Evolutionary conservation across 495 filamentous ascomycete species (phyloP).

Genomic region (Immersiella caudata): DNA sequence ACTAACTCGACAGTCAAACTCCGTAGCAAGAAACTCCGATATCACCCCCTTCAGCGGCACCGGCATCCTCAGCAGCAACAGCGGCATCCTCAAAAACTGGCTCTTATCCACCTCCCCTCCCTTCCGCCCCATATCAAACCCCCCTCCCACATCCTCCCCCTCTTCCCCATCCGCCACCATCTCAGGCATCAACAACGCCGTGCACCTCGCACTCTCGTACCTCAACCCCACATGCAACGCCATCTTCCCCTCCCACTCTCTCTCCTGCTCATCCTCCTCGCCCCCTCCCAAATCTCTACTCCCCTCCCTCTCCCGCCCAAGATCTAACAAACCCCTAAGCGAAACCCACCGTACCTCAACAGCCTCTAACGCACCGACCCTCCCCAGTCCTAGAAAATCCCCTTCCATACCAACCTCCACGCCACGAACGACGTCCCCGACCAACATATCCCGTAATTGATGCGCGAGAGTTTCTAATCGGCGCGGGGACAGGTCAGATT

Average conservation of each 20-base stretch:
- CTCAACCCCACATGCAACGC: slow-evolving; percentile 40
- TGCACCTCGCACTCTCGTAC: slow-evolving; percentile 46
- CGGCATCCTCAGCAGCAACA: slow-evolving; percentile 52
- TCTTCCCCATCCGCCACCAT: slow-evolving; percentile 16
- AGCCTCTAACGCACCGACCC: slow-evolving; percentile 42
- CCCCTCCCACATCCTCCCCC: background rate
- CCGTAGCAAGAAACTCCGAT: slow-evolving; percentile 46
- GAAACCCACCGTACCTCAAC: slow-evolving; percentile 41
- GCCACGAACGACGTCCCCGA: slow-evolving; percentile 53
- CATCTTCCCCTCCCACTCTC: slow-evolving; percentile 8
- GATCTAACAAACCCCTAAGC: slow-evolving; percentile 28
- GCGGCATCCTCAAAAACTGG: slow-evolving; percentile 43
- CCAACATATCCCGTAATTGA: slow-evolving; percentile 46
- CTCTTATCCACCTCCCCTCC: slow-evolving; percentile 10
- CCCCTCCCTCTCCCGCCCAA: slow-evolving; percentile 1
- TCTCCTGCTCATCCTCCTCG: no score
- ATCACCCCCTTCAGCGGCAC: slow-evolving; percentile 43
- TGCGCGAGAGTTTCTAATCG: slow-evolving; percentile 41
- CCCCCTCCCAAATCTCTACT: slow-evolving; percentile 11
- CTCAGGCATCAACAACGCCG: slow-evolving; percentile 44
- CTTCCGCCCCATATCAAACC: slow-evolving; percentile 14
- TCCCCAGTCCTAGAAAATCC: slow-evolving; percentile 32
- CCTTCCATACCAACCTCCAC: slow-evolving; percentile 43
- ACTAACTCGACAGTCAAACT: slow-evolving; percentile 53
- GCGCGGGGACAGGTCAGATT: slow-evolving; percentile 25